Conservation (phyloP, 345 rosid species). For the Ricinus communis region DNA sequence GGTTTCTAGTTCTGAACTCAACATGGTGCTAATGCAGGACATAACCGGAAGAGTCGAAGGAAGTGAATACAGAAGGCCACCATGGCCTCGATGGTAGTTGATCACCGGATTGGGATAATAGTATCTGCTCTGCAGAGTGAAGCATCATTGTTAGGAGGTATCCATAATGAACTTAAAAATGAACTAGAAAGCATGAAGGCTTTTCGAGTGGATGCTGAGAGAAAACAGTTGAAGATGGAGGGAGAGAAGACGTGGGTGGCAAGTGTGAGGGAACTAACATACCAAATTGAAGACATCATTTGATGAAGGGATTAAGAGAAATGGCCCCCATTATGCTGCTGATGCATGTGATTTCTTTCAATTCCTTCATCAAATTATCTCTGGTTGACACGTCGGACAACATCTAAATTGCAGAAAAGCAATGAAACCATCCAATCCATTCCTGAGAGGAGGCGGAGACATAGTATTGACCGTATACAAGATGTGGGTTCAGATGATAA, state of each 20-base stretch:
- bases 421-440: constrained; percentile 26
- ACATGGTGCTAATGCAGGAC: too few species aligned
- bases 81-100: constrained; percentile 8
- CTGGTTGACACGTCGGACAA: constrained; percentile 29
- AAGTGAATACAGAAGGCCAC: too few species aligned
- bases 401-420: constrained; percentile 25
- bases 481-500: background rate
- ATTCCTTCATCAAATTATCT: constrained; percentile 14
- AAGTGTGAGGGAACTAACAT: too few species aligned
- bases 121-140: constrained; percentile 5
- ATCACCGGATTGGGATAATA: background rate
- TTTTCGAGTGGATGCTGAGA: constrained; percentile 13
- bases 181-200: constrained; percentile 16
- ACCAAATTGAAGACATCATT: constrained; percentile 39
- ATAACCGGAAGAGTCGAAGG: too few species aligned
- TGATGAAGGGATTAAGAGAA: too few species aligned
- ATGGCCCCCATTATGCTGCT: too few species aligned
- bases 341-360: constrained; percentile 5
- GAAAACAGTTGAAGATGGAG: background rate
- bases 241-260: constrained; percentile 15
- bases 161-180: constrained; percentile 1
- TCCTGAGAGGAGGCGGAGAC: constrained; percentile 33
- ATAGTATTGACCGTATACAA: constrained; percentile 13
- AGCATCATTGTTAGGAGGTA: constrained; percentile 9
- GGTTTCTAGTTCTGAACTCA: too few species aligned